Conservation (phyloP, 768 basidiomycete genomes). For the Lentinula lateritia region DNA sequence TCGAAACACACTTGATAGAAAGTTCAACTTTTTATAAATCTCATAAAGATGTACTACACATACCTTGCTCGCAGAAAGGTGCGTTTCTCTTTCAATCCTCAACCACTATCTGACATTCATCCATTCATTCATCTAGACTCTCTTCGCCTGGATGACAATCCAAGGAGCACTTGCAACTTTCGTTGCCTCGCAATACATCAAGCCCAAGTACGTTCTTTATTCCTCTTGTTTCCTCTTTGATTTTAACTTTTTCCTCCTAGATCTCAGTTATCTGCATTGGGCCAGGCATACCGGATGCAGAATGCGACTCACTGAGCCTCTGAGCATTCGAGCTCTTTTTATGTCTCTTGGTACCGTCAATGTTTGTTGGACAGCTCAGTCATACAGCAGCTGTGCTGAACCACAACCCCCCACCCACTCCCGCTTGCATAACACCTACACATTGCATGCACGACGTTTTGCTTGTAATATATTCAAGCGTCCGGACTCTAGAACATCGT, state of each 20-base stretch:
- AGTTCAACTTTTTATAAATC: not conserved
- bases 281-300: not conserved
- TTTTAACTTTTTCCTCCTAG: not conserved
- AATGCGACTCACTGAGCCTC: not conserved
- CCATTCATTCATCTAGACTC: not conserved
- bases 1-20: not conserved
- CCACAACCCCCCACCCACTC: too few species aligned
- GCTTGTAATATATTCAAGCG: too few species aligned
- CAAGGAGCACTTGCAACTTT: not conserved
- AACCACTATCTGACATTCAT: not conserved
- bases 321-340: not conserved
- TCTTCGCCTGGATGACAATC: not conserved
- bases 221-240: not conserved
- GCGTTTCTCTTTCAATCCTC: not conserved
- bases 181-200: not conserved
- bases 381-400: too few species aligned
- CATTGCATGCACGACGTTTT: not conserved
- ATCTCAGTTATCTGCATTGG: not conserved
- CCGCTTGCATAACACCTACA: not conserved
- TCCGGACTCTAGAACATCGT: too few species aligned
- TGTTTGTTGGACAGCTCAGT: too few species aligned
- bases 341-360: not conserved
- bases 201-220: not conserved
- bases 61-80: conserved; percentile 2
- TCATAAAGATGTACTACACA: not conserved